phyloP scores from a whole-genome alignment of 2,329 filamentous ascomycete genomes.

The Tricladium varicosporioides region DNA sequence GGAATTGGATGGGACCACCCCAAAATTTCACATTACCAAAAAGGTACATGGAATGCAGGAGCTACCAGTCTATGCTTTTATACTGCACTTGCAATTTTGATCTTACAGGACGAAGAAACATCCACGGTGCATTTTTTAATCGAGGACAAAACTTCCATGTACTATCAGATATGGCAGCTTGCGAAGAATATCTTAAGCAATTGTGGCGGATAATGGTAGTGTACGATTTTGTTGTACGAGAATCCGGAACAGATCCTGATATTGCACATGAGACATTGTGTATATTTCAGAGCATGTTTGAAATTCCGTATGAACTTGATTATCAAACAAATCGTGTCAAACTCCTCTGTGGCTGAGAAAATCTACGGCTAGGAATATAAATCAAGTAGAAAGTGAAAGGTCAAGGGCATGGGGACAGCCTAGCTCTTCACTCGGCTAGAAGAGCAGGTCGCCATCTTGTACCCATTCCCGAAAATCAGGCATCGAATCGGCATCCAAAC shows the following conservation, averaged over 20 bases:
- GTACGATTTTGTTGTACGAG: conserved; percentile 9
- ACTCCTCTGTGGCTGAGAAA: not conserved
- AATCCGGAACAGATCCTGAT: conserved; percentile 4
- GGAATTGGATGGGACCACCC: not conserved
- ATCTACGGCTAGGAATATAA: too few species aligned
- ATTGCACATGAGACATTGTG: not conserved
- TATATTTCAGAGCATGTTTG: not conserved
- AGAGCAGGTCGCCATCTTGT: too few species aligned
- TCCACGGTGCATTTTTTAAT: not conserved
- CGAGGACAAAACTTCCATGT: not conserved
- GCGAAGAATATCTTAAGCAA: conserved; percentile 1
- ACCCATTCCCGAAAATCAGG: too few species aligned
- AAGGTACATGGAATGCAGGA: not conserved
- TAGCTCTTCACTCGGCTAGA: too few species aligned
- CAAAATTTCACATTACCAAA: not conserved
- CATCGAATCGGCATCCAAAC: too few species aligned
- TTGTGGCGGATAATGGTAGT: conserved; percentile 8
- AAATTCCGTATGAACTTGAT: not conserved
- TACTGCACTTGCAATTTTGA: not conserved
- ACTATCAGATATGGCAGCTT: not conserved
- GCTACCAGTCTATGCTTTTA: not conserved
- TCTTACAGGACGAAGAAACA: not conserved
- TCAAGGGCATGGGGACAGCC: too few species aligned
- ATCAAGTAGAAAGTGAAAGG: too few species aligned
- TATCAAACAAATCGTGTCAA: not conserved